These are phyloP conservation scores for Eleusine indica DNA, from an alignment of 176 grass and related monocot species.

Conservation along the genomic window DNA sequence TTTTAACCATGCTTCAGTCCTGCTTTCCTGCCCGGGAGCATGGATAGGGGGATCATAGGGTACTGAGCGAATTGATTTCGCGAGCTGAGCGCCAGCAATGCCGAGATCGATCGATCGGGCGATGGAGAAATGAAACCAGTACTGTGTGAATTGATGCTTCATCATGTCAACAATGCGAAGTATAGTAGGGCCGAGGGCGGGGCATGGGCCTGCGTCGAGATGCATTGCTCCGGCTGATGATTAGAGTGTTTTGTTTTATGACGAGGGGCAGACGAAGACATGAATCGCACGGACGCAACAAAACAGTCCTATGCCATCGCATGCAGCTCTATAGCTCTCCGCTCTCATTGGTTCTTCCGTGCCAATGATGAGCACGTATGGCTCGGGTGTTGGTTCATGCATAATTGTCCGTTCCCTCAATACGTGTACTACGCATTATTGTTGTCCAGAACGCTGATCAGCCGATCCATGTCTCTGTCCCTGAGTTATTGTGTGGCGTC, in stretches of 20 bases:
- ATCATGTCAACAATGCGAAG: background rate
- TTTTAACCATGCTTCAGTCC: background rate
- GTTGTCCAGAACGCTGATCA: background rate
- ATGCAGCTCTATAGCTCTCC: background rate
- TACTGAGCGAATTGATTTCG: background rate
- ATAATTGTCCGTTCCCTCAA: background rate
- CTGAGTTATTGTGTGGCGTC: constrained; percentile 20
- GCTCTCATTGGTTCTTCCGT: too few species aligned
- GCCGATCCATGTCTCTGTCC: background rate
- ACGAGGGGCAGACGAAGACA: background rate
- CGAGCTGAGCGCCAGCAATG: background rate
- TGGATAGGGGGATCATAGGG: background rate
- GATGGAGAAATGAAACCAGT: background rate
- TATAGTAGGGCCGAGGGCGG: background rate
- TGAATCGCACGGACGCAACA: constrained; percentile 41
- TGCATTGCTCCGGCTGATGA: constrained; percentile 5
- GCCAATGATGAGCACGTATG: constrained; percentile 46
- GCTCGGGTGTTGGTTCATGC: background rate
- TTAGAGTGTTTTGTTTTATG: background rate
- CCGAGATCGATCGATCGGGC: background rate
- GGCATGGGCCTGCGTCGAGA: background rate
- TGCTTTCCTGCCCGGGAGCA: background rate
- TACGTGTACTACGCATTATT: background rate
- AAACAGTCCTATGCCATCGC: constrained; percentile 5
- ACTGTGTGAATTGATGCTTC: background rate